Evolutionary conservation across 2,329 filamentous ascomycete species (phyloP).

Genomic region (Polytolypa hystricis): DNA sequence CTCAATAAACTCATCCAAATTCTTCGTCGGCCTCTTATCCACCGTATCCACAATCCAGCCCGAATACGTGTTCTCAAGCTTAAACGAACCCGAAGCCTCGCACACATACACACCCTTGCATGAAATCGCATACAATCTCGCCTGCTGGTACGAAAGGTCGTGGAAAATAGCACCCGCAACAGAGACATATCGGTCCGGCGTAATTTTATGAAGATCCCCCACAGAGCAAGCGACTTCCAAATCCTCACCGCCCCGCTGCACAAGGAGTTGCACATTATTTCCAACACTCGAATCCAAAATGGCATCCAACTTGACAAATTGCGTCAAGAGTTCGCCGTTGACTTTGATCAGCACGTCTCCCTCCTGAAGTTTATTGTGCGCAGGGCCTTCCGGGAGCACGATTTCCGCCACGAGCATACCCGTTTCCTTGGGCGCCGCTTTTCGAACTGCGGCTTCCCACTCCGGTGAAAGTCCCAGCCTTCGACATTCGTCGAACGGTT

Average conservation of each 20-base stretch:
- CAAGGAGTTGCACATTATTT: constrained; percentile 61
- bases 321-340: constrained; percentile 83
- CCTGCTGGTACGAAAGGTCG: constrained; percentile 92
- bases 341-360: constrained; percentile 89
- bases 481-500: constrained; percentile 94
- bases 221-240: constrained; percentile 75
- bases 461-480: constrained; percentile 72
- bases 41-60: constrained; percentile 91
- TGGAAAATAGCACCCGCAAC: constrained; percentile 94
- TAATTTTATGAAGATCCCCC: constrained; percentile 85
- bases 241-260: constrained; percentile 83
- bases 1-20: constrained; percentile 78
- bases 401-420: constrained; percentile 97
- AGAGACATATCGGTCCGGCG: constrained; percentile 87
- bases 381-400: constrained; percentile 80
- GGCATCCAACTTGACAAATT: constrained; percentile 84
- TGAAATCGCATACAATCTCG: constrained; percentile 86
- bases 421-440: constrained; percentile 80
- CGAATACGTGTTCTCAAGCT: constrained; percentile 79
- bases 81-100: constrained; percentile 88
- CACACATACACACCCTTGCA: constrained; percentile 90
- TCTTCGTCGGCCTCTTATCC: constrained; percentile 81
- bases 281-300: constrained; percentile 84
- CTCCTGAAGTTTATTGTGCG: constrained; percentile 76
- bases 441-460: constrained; percentile 76